A percentile compares a stretch with the other conserved stretches of the same genome.
Evolutionary conservation across 2,329 filamentous ascomycete genomes (phyloP).

Genomic region (Arthrobotrys megalospora): DNA sequence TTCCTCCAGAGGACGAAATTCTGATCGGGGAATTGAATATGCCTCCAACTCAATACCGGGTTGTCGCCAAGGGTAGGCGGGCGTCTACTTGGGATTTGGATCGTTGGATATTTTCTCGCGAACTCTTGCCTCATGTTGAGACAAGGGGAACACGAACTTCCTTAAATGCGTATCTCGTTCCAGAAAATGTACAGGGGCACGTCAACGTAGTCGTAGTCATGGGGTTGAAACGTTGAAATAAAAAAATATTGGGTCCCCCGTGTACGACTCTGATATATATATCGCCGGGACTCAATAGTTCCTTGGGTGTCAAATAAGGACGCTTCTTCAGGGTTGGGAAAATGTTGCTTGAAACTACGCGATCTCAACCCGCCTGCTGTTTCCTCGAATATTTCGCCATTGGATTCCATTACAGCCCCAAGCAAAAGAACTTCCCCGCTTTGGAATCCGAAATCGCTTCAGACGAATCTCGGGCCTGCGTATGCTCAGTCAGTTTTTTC

Average conservation of each 20-base stretch:
- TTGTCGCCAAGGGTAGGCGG: conserved; percentile 25
- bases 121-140: conserved; percentile 24
- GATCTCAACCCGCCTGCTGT: background rate
- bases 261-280: conserved; percentile 9
- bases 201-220: background rate
- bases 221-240: conserved; percentile 11
- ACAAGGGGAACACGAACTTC: conserved; percentile 28
- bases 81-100: conserved; percentile 17
- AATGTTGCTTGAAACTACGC: background rate
- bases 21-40: conserved; percentile 8
- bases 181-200: conserved; percentile 12
- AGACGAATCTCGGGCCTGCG: background rate
- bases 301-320: background rate
- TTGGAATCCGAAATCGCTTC: conserved; percentile 17
- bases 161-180: conserved; percentile 18
- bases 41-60: conserved; percentile 9
- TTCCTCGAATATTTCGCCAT: background rate
- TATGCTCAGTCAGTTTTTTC: background rate
- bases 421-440: conserved; percentile 2
- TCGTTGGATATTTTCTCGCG: conserved; percentile 11
- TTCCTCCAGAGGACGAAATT: conserved; percentile 4
- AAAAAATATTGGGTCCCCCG: background rate
- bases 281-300: background rate
- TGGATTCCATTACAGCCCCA: conserved; percentile 7
- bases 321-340: background rate